Conservation (phyloP, 768 basidiomycete genomes). For the Lactarius trivialis region DNA sequence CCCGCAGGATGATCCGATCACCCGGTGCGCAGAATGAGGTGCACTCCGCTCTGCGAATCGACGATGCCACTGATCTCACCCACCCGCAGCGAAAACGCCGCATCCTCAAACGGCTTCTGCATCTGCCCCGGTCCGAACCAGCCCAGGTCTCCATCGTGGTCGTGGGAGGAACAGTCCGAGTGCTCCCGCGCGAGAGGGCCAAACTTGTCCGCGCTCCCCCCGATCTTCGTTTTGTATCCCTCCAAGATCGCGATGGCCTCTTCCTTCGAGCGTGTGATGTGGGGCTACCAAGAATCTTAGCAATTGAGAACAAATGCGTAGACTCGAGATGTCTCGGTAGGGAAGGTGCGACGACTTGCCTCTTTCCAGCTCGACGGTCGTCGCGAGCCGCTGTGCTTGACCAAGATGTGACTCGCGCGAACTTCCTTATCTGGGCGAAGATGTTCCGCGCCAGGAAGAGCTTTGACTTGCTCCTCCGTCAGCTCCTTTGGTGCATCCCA, state of each 20-base stretch:
- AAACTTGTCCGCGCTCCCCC: slow-evolving; percentile 51
- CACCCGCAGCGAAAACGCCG: slow-evolving; percentile 62
- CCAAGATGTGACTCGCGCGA: slow-evolving; percentile 89
- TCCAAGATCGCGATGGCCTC: slow-evolving; percentile 81
- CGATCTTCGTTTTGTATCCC: slow-evolving; percentile 56
- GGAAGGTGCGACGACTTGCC: slow-evolving; percentile 36
- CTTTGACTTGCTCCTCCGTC: slow-evolving; percentile 49
- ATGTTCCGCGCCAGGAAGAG: slow-evolving; percentile 64
- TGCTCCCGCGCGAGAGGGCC: slow-evolving; percentile 64
- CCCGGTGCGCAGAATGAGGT: slow-evolving; percentile 83
- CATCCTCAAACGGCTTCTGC: slow-evolving; percentile 97
- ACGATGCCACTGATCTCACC: slow-evolving; percentile 78
- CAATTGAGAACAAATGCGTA: neutral
- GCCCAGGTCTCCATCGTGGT: slow-evolving; percentile 81
- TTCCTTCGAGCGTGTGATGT: slow-evolving; percentile 81
- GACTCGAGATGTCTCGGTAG: neutral
- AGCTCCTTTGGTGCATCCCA: slow-evolving; percentile 75
- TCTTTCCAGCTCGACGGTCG: slow-evolving; percentile 82
- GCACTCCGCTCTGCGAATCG: slow-evolving; percentile 90
- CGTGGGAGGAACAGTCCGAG: slow-evolving; percentile 88
- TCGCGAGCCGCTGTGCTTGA: slow-evolving; percentile 82
- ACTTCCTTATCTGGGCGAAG: slow-evolving; percentile 56
- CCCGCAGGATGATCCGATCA: slow-evolving; percentile 31
- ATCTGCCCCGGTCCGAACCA: slow-evolving; percentile 82
- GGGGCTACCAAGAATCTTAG: slow-evolving; percentile 35